phyloP scores from a whole-genome alignment of 306 rosid genomes.

The Trifolium dubium region DNA sequence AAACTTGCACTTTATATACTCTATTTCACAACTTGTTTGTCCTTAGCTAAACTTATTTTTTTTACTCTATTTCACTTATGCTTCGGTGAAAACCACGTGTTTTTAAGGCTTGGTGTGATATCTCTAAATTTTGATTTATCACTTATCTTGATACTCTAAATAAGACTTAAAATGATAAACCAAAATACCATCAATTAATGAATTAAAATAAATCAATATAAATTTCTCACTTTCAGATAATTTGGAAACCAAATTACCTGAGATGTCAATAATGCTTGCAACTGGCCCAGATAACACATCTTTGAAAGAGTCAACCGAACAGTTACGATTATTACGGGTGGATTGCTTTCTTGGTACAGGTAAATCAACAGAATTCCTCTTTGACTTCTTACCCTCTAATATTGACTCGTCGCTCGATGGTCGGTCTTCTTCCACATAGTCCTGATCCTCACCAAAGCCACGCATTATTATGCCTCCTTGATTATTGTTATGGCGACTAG shows the following conservation, averaged over 20 bases:
- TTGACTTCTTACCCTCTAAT: slow-evolving; percentile 47
- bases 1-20: neutral
- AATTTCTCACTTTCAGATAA: slow-evolving; percentile 48
- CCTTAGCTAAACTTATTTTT: neutral
- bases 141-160: neutral
- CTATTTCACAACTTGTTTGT: neutral
- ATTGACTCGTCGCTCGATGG: slow-evolving; percentile 48
- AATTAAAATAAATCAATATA: neutral
- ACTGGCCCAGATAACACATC: slow-evolving; percentile 37
- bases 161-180: neutral
- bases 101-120: neutral
- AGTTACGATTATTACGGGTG: slow-evolving; percentile 40
- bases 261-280: slow-evolving; percentile 38
- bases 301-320: slow-evolving; percentile 46
- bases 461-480: slow-evolving; percentile 9
- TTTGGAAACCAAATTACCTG: slow-evolving; percentile 10
- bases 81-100: neutral
- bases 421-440: slow-evolving; percentile 47
- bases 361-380: slow-evolving; percentile 41
- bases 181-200: neutral
- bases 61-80: neutral
- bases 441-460: slow-evolving; percentile 32
- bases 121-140: neutral
- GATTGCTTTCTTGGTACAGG: slow-evolving; percentile 23
- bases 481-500: slow-evolving; percentile 7